These are phyloP conservation scores for Breynia disticha DNA, from an alignment of 441 rosid species.

Conservation along the genomic window DNA sequence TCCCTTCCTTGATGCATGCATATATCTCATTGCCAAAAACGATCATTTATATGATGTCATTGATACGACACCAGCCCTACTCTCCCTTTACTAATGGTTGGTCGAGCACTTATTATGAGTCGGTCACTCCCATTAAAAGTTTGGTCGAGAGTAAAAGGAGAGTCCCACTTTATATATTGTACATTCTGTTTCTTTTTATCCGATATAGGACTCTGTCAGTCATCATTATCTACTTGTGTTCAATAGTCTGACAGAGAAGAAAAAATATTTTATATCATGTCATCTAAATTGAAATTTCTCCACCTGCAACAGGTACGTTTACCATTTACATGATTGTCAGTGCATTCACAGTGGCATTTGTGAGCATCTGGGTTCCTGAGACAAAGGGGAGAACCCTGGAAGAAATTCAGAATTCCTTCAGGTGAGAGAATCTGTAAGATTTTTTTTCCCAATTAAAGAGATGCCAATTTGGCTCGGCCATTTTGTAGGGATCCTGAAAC, in stretches of 20 bases:
- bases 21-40: neutral
- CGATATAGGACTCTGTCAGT: too few relatives aligned
- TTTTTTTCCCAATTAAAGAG: neutral
- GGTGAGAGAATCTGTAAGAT: conserved; percentile 28
- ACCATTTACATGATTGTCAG: conserved; percentile 46
- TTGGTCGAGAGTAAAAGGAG: too few relatives aligned
- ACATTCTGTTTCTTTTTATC: too few relatives aligned
- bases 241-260: too few relatives aligned
- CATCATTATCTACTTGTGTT: too few relatives aligned
- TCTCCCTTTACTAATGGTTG: too few relatives aligned
- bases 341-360: conserved; percentile 49
- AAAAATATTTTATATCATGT: neutral
- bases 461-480: neutral
- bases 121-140: too few relatives aligned
- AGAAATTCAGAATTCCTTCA: conserved; percentile 82
- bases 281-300: conserved; percentile 1
- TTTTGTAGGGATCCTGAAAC: neutral
- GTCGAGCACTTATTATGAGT: too few relatives aligned
- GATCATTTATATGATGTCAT: neutral
- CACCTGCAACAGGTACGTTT: conserved; percentile 52
- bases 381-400: conserved; percentile 83
- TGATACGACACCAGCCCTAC: too few relatives aligned
- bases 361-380: conserved; percentile 67
- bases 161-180: too few relatives aligned
- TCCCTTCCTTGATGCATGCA: conserved; percentile 1